Conservation (phyloP, 2,329 filamentous ascomycete genomes). For the Lasiodiplodia hormozganensis region DNA sequence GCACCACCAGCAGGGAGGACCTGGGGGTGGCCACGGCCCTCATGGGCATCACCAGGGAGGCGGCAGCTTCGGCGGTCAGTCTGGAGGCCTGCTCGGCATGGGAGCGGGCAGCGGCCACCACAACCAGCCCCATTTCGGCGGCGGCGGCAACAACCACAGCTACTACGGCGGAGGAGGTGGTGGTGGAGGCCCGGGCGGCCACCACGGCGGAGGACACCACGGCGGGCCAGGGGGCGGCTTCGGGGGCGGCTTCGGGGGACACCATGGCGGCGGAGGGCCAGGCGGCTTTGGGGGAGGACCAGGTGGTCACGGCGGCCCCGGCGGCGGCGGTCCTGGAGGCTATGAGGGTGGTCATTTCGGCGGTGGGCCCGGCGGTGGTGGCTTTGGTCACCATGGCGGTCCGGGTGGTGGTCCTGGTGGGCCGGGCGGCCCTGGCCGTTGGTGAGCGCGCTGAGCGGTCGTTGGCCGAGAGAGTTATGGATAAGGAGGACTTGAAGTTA, state of each 20-base stretch:
- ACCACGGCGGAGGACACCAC: slow-evolving; percentile 1
- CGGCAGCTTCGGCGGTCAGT: slow-evolving; percentile 13
- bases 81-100: slow-evolving; percentile 1
- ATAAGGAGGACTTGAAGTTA: slow-evolving; percentile 6
- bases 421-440: slow-evolving; percentile 18
- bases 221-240: background rate
- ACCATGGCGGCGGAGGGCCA: background rate
- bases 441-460: slow-evolving; percentile 6
- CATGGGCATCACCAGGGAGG: slow-evolving; percentile 13
- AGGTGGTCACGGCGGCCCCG: background rate
- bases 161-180: background rate
- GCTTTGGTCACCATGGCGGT: slow-evolving; percentile 4
- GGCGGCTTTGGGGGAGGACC: background rate
- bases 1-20: background rate
- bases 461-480: slow-evolving; percentile 2
- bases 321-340: slow-evolving; percentile 5
- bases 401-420: slow-evolving; percentile 20
- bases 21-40: slow-evolving; percentile 9
- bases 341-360: slow-evolving; percentile 10
- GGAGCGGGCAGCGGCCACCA: slow-evolving; percentile 1
- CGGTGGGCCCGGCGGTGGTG: slow-evolving; percentile 1
- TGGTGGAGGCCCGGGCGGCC: background rate
- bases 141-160: background rate
- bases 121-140: background rate
- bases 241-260: too few species aligned